Evolutionary conservation across 352 stramenopile genomes (phyloP).

Genomic region (Pythium guiyangense): DNA sequence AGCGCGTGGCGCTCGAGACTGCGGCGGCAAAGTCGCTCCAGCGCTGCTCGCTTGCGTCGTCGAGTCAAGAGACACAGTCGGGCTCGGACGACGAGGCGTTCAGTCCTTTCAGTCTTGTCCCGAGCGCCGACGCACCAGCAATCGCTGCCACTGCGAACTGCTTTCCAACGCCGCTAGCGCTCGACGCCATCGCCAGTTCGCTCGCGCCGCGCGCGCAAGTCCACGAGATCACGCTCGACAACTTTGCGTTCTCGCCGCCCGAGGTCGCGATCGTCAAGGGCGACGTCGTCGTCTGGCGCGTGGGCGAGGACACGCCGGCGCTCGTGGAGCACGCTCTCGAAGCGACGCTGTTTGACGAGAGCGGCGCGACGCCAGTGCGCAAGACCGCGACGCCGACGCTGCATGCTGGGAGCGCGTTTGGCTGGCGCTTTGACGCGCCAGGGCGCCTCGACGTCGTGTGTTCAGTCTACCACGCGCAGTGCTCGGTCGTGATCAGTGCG

Average conservation of each 20-base stretch:
- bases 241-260: constrained; percentile 30
- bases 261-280: constrained; percentile 22
- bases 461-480: constrained; percentile 32
- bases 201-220: constrained; percentile 8
- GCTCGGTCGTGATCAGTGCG: constrained; percentile 20
- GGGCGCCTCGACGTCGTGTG: constrained; percentile 24
- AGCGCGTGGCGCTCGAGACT: constrained; percentile 25
- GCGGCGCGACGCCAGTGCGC: background rate
- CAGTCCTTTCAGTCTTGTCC: constrained; percentile 21
- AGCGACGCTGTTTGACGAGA: constrained; percentile 15
- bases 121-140: background rate
- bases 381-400: constrained; percentile 23
- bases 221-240: constrained; percentile 31
- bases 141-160: constrained; percentile 1
- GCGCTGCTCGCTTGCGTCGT: constrained; percentile 29
- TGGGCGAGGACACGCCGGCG: constrained; percentile 22
- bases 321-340: constrained; percentile 46
- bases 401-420: constrained; percentile 20
- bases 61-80: constrained; percentile 70
- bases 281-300: constrained; percentile 34
- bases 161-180: constrained; percentile 25
- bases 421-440: constrained; percentile 25
- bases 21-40: constrained; percentile 14
- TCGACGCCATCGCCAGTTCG: constrained; percentile 8
- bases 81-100: constrained; percentile 55